These are phyloP conservation scores for Eucommia ulmoides DNA, from an alignment of 257 asterid genomes.

Conservation along the genomic window DNA sequence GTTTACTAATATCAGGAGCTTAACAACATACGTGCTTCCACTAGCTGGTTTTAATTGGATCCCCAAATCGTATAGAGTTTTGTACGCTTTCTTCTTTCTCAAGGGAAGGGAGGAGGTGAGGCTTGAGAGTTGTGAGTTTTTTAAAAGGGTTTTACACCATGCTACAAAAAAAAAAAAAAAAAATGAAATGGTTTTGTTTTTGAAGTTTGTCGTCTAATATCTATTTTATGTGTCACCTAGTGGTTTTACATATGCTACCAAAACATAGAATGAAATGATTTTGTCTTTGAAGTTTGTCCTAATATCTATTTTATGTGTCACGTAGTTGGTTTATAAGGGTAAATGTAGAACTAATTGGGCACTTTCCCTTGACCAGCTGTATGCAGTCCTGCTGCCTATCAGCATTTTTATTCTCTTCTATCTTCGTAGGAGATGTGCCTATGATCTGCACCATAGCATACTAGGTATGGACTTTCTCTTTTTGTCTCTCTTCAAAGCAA, in stretches of 20 bases:
- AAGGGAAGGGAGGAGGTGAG: neutral
- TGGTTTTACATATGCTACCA: neutral
- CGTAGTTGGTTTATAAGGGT: neutral
- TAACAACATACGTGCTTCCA: too few species aligned
- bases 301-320: neutral
- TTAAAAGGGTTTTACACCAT: too few species aligned
- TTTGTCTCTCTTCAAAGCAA: neutral
- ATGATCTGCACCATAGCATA: conserved; percentile 70
- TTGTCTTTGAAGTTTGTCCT: neutral
- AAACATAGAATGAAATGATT: neutral
- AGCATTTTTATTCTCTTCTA: conserved; percentile 47
- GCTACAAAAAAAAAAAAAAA: too few species aligned
- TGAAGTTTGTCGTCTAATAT: neutral
- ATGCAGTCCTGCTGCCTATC: conserved; percentile 66
- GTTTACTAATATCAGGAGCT: too few species aligned
- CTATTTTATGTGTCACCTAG: neutral
- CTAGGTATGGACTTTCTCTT: conserved; percentile 35
- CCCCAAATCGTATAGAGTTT: too few species aligned
- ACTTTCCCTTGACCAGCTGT: conserved; percentile 29
- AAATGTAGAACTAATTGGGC: conserved; percentile 5
- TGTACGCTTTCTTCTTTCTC: neutral
- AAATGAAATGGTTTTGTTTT: too few species aligned
- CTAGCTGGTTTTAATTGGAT: too few species aligned
- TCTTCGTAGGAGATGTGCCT: conserved; percentile 54
- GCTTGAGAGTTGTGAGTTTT: neutral